Evolutionary conservation across 2,329 filamentous ascomycete genomes (phyloP), one percentile per base, ranked within the genome.

Genomic region (Knoxdaviesia proteae): DNA sequence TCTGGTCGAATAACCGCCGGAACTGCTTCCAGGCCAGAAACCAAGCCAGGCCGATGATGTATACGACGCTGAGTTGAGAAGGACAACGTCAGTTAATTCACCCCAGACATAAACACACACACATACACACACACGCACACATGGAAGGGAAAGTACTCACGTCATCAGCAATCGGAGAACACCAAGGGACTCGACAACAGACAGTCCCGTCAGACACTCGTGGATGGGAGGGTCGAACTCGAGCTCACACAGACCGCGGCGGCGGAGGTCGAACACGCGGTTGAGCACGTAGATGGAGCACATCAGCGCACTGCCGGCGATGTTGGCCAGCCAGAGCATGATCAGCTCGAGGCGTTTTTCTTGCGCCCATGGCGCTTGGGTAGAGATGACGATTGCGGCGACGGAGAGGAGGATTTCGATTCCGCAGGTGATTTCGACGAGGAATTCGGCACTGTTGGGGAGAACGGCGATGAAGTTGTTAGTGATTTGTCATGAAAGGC

Each of bases 371-470:
- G 35, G 30, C 3, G 34, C 35, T 7, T 34, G 40, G 9, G 32
- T 37, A 7, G 41, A 7, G 32, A 36, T n/a, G 11, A 41, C 34
- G 11, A 41, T 30, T 7, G 39, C 43, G 7, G 33, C 39, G 20
- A 33, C 32, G 30, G 38, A 34, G 32, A 41, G 41, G 7, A 44
- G n/a, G 6, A 31, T 39, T 30, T 44, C 39, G 7, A 44, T 41
- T 5, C 33, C 43, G 7, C 36, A 11, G n/a, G 36, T 41, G 34
- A 44, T 9, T n/a, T 39, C 43, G n/a, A 44, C 39, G 9, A 44
- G 39, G 36, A 44, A 44, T 8, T 34, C 30, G 11, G 43, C 38
- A 38, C 41, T 38, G 35, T 29, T 11, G 7, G 29, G 32, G n/a
- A 30, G 10, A 35, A 7, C 9, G n/a, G 29, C 10, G 41, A 36